These are phyloP conservation scores for Helminthosporium solani DNA, from an alignment of 2,329 filamentous ascomycete species.

Conservation along the genomic window DNA sequence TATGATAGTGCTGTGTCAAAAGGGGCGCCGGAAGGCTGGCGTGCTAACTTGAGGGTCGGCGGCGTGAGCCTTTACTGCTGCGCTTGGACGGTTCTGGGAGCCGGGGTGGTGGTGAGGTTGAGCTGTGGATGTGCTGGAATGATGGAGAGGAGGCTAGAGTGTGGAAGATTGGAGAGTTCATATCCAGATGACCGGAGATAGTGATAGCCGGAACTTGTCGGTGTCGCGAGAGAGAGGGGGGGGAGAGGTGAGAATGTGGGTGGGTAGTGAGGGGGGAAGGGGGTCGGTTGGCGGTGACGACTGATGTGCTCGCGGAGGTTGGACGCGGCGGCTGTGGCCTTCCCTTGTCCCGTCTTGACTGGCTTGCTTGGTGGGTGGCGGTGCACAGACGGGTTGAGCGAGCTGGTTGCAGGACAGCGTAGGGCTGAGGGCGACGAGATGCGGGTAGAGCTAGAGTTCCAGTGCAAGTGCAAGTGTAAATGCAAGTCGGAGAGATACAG, in stretches of 20 bases:
- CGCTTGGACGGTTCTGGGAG: conserved; percentile 15
- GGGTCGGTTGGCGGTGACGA: too few species aligned
- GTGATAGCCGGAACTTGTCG: conserved; percentile 11
- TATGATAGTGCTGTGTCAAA: neutral
- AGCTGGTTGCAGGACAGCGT: neutral
- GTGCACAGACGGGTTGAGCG: neutral
- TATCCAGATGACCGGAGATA: conserved; percentile 32
- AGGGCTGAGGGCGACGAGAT: neutral
- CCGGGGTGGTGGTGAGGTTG: conserved; percentile 26
- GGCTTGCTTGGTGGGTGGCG: neutral
- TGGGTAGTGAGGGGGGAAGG: neutral
- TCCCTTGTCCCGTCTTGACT: neutral
- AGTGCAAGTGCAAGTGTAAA: too few species aligned
- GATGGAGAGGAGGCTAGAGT: conserved; percentile 20
- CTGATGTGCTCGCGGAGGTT: conserved; percentile 2
- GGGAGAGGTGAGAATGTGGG: too few species aligned
- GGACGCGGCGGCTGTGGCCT: neutral
- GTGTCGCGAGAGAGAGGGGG: neutral
- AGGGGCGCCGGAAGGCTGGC: too few species aligned
- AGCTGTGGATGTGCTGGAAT: conserved; percentile 20
- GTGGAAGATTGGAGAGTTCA: conserved; percentile 34
- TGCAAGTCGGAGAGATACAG: too few species aligned
- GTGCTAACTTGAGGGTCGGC: conserved; percentile 30
- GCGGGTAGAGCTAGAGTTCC: neutral
- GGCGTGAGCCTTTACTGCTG: conserved; percentile 22